These are phyloP conservation scores for Nicotiana paniculata DNA, from an alignment of 257 asterid genomes.

Conservation along the genomic window DNA sequence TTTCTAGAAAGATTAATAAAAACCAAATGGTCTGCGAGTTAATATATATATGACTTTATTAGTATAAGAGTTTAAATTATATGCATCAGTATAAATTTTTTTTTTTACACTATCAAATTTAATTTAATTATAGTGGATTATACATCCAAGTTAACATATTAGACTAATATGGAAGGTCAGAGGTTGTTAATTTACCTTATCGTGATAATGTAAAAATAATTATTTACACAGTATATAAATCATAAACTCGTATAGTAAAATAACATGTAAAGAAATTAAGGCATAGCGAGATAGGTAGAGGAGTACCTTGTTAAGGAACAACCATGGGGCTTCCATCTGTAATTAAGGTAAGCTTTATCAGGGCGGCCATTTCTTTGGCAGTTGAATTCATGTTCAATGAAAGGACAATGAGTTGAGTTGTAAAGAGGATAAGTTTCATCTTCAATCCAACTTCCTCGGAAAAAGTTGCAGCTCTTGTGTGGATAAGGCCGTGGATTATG, in stretches of 20 bases:
- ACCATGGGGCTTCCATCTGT: conserved; percentile 67
- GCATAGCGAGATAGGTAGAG: neutral
- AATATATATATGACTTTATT: too few species aligned
- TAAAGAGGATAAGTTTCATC: conserved; percentile 40
- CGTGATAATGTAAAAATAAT: neutral
- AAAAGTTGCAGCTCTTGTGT: conserved; percentile 30
- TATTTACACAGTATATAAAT: neutral
- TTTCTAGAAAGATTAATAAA: neutral
- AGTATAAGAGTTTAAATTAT: too few species aligned
- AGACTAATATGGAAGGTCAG: too few species aligned
- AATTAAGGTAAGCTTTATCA: conserved; percentile 47
- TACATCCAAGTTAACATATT: neutral
- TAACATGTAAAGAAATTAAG: neutral
- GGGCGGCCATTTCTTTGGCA: conserved; percentile 73
- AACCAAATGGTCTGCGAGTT: too few species aligned
- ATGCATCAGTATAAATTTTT: too few species aligned
- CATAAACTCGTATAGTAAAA: neutral
- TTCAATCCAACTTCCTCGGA: conserved; percentile 57
- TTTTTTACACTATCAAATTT: too few species aligned
- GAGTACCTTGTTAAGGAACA: conserved; percentile 36
- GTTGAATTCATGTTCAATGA: conserved; percentile 66
- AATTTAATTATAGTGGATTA: too few species aligned
- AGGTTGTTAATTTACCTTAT: too few species aligned
- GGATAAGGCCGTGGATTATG: neutral
- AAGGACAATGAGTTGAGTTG: conserved; percentile 58